These are phyloP conservation scores for Verbena officinalis DNA, from an alignment of 257 asterid genomes.

Conservation along the genomic window DNA sequence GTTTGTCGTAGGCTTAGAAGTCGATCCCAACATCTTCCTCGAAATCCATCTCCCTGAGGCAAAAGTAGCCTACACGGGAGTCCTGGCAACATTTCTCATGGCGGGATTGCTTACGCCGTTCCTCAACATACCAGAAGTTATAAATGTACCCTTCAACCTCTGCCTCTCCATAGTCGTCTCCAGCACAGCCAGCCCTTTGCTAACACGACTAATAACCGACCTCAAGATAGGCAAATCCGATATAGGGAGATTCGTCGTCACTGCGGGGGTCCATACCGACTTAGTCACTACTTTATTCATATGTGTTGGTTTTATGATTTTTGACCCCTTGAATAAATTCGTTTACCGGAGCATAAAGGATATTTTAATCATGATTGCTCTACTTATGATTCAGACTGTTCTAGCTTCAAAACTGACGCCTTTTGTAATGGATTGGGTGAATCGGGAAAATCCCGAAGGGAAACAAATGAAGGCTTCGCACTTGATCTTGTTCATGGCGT, in stretches of 20 bases:
- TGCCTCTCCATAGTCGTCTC: slow-evolving; percentile 65
- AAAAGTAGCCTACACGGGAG: slow-evolving; percentile 71
- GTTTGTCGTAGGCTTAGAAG: slow-evolving; percentile 85
- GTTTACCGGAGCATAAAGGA: slow-evolving; percentile 21
- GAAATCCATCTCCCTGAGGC: slow-evolving; percentile 71
- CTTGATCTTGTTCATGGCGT: slow-evolving; percentile 67
- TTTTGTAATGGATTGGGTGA: slow-evolving; percentile 79
- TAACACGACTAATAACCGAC: slow-evolving; percentile 72
- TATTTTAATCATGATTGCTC: slow-evolving; percentile 36
- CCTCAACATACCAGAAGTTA: slow-evolving; percentile 37
- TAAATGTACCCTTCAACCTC: slow-evolving; percentile 54
- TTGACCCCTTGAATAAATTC: slow-evolving; percentile 53
- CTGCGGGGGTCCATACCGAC: slow-evolving; percentile 77
- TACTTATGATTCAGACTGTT: slow-evolving; percentile 42
- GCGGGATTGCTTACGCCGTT: slow-evolving; percentile 59
- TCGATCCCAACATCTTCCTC: slow-evolving; percentile 77
- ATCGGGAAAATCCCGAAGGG: slow-evolving; percentile 85
- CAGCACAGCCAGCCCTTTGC: slow-evolving; percentile 67
- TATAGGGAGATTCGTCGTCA: slow-evolving; percentile 78
- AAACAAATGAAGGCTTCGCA: slow-evolving; percentile 93
- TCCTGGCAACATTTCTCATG: slow-evolving; percentile 60
- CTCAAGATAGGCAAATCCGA: slow-evolving; percentile 93
- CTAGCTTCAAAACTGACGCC: slow-evolving; percentile 77
- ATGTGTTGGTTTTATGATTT: slow-evolving; percentile 61
- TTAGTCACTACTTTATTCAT: slow-evolving; percentile 56